A percentile compares a stretch with the other conserved stretches of the same genome.
Evolutionary conservation across 805 yeast genomes (phyloP).

Genomic region (Torulaspora maleeae): DNA sequence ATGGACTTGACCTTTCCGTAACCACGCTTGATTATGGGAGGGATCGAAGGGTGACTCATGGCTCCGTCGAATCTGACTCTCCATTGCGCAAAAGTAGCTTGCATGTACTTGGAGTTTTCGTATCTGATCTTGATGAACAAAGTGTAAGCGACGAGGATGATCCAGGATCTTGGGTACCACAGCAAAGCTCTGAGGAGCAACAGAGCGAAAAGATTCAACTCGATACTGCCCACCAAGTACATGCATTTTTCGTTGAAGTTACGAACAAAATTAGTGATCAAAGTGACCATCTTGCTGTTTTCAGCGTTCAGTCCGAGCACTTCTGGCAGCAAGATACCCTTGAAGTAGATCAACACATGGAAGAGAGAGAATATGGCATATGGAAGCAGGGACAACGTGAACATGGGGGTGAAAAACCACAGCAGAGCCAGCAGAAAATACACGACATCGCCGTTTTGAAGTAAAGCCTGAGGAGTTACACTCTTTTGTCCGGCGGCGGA

Average conservation of each 20-base stretch:
- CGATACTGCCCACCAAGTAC: conserved; percentile 56
- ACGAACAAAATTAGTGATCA: conserved; percentile 44
- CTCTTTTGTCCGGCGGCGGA: conserved; percentile 7
- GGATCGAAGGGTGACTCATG: conserved; percentile 49
- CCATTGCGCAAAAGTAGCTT: conserved; percentile 59
- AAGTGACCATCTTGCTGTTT: conserved; percentile 28
- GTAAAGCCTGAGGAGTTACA: conserved; percentile 26
- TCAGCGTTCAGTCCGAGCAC: conserved; percentile 31
- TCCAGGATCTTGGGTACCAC: conserved; percentile 61
- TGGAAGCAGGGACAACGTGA: conserved; percentile 62
- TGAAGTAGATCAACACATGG: conserved; percentile 71
- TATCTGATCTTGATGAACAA: conserved; percentile 71
- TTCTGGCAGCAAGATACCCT: conserved; percentile 63
- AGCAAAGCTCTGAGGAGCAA: conserved; percentile 50
- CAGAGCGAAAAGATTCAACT: conserved; percentile 42
- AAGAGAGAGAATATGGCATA: conserved; percentile 73
- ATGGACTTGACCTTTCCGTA: conserved; percentile 48
- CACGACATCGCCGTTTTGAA: conserved; percentile 66
- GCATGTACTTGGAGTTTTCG: conserved; percentile 70
- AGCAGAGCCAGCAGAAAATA: conserved; percentile 56
- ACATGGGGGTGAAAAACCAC: conserved; percentile 56
- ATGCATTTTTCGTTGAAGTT: conserved; percentile 56
- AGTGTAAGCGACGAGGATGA: conserved; percentile 49
- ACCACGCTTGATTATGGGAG: conserved; percentile 43
- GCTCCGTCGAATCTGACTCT: conserved; percentile 64